Base-by-base conservation (phyloP, 2,329 filamentous ascomycete genomes). In the Lachnellula hyalina region DNA sequence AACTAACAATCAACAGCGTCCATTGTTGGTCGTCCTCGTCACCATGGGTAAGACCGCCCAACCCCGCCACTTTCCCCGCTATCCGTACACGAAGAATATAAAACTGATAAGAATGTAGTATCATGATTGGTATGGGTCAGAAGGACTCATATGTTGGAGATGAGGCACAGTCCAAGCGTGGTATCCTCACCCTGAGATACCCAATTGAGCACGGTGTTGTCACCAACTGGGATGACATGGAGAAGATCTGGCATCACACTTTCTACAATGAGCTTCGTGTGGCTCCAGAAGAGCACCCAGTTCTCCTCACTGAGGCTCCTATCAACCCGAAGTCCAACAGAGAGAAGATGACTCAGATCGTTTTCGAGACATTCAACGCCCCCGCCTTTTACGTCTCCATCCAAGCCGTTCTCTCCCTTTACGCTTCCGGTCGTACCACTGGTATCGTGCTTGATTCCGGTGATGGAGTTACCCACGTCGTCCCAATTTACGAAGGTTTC, bases 221-320 rank as follows among this genome's bases (percentile, higher is more conserved):
- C 75, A 99, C 94, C 82, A 97, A 97, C 90, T 99, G 94, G 94
- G 94, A 99, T 77, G 94, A 97, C 79, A 97, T 97, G 94, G 94
- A 97, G 85, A 97, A 97, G 88, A 97, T 99, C 72, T 99, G 94
- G 94, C 94, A 99, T 80, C 94, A 99, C 90, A 97, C 94, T 75
- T 99, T 99, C 86, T 99, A 97, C 90, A 99, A 99, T 82, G 94
- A 99, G 85, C 85, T 99, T 74, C 93, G 94, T 93, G 94, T 99
- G 66, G 94, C 94, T 71, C 94, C 94, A 71, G 94, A 99, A 85
- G 94, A 99, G 88, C 94, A 99, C 86, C 94, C 94, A 71, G 92
- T 97, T 75, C 86, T 99, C 74, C 85, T 99, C 77, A 99, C 94
- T 70, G 94, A 99, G 84, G 94, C 94, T 71, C 94, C 94, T 69